These are phyloP conservation scores for Lenzites betulinus DNA, from an alignment of 768 basidiomycete genomes.

Conservation along the genomic window DNA sequence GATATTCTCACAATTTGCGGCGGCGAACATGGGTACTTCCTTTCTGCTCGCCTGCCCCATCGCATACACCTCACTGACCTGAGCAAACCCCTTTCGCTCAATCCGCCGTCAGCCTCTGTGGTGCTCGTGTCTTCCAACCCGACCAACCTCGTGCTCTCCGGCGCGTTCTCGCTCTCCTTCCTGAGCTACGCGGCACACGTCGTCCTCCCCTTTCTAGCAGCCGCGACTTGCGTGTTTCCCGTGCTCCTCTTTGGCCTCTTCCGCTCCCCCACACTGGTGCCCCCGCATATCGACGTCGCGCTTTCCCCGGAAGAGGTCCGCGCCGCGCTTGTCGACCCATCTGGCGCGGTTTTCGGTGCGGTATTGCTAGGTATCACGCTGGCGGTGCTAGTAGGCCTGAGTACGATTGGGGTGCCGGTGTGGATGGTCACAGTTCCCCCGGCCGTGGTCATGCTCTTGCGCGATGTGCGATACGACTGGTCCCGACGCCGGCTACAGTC, in stretches of 20 bases:
- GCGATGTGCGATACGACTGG: slow-evolving; percentile 55
- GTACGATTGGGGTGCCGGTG: slow-evolving; percentile 75
- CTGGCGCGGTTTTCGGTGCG: slow-evolving; percentile 75
- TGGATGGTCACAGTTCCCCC: slow-evolving; percentile 88
- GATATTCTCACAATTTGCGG: slow-evolving; percentile 77
- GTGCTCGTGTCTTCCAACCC: slow-evolving; percentile 85
- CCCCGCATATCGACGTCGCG: slow-evolving; percentile 25
- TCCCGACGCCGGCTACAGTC: background rate
- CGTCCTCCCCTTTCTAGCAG: slow-evolving; percentile 75
- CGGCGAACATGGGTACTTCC: slow-evolving; percentile 65
- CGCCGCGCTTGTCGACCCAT: slow-evolving; percentile 68
- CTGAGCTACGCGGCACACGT: slow-evolving; percentile 81
- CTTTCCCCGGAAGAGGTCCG: slow-evolving; percentile 41
- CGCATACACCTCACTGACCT: background rate
- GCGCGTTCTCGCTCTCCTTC: slow-evolving; percentile 80
- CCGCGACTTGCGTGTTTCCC: slow-evolving; percentile 62
- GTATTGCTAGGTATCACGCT: slow-evolving; percentile 67
- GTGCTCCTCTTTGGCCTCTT: slow-evolving; percentile 58
- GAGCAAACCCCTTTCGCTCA: background rate
- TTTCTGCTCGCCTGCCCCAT: background rate
- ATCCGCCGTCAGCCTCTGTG: slow-evolving; percentile 41
- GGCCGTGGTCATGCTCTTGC: slow-evolving; percentile 66
- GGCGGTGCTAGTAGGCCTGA: slow-evolving; percentile 71
- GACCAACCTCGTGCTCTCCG: slow-evolving; percentile 91
- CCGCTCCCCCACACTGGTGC: slow-evolving; percentile 41